A percentile compares a stretch with the other conserved stretches of the same genome.
phyloP scores from a whole-genome alignment of 768 basidiomycete species.

The Lactarius hengduanensis region DNA sequence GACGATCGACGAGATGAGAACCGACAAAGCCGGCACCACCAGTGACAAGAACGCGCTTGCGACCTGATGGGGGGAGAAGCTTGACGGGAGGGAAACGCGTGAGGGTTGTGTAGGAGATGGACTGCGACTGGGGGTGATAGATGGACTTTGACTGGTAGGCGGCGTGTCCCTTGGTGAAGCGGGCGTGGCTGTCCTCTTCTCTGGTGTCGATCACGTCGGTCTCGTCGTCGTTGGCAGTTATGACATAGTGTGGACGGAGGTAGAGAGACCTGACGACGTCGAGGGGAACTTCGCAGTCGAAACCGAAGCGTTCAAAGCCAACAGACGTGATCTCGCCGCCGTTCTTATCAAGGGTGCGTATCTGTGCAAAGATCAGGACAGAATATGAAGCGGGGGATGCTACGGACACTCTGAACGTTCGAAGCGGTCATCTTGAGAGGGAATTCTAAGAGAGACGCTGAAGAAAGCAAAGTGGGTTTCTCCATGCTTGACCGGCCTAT shows the following conservation, averaged over 20 bases:
- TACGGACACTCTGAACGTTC: constrained; percentile 15
- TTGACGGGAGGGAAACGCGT: constrained; percentile 92
- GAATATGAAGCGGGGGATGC: background rate
- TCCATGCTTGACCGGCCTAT: background rate
- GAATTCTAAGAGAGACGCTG: background rate
- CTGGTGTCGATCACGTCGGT: constrained; percentile 37
- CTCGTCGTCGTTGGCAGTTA: constrained; percentile 38
- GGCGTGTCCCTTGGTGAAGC: constrained; percentile 47
- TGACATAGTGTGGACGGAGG: constrained; percentile 75
- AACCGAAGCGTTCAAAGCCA: constrained; percentile 84
- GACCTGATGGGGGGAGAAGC: constrained; percentile 68
- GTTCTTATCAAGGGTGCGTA: constrained; percentile 66
- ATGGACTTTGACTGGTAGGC: constrained; percentile 83
- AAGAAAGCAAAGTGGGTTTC: background rate
- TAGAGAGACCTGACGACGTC: constrained; percentile 86
- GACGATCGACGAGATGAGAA: constrained; percentile 94
- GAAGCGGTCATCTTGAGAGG: constrained; percentile 25
- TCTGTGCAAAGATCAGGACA: constrained; percentile 40
- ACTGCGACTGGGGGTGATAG: constrained; percentile 72
- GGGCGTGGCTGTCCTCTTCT: constrained; percentile 48
- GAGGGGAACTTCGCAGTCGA: constrained; percentile 81
- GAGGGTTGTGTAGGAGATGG: constrained; percentile 91
- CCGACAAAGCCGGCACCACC: constrained; percentile 99
- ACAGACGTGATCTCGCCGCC: constrained; percentile 76
- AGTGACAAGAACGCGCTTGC: constrained; percentile 92